A percentile compares a stretch with the other conserved stretches of the same genome.
These are phyloP conservation scores for Colletotrichum viniferum DNA, from an alignment of 2,329 filamentous ascomycete species.

Conservation along the genomic window DNA sequence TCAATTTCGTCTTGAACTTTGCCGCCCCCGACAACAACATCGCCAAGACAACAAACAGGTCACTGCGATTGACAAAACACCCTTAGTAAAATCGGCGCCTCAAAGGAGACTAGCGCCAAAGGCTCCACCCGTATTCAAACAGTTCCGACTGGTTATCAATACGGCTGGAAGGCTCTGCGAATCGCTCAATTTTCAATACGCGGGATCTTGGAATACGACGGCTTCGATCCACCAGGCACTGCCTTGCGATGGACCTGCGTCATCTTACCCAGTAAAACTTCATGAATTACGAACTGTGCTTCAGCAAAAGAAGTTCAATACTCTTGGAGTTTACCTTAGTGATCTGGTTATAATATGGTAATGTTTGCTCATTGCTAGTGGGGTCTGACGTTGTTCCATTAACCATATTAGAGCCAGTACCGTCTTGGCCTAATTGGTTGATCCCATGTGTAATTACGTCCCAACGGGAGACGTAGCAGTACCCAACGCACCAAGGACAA, in stretches of 20 bases:
- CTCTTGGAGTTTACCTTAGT: too few relatives aligned
- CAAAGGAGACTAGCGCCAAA: not conserved
- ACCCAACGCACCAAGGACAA: too few relatives aligned
- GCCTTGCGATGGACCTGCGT: not conserved
- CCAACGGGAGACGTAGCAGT: not conserved
- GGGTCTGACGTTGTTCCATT: too few relatives aligned
- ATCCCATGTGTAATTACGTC: not conserved
- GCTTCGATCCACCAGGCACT: not conserved
- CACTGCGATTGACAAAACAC: not conserved
- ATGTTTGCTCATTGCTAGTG: not conserved
- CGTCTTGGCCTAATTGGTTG: not conserved
- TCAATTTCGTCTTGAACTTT: not conserved
- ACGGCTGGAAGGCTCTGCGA: not conserved
- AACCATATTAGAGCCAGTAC: too few relatives aligned
- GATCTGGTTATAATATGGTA: not conserved
- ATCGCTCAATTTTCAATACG: not conserved
- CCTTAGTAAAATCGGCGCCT: not conserved
- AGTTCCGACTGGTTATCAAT: not conserved
- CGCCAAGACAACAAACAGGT: fast-evolving
- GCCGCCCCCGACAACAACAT: too few relatives aligned
- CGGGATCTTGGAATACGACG: not conserved
- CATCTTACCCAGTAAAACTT: not conserved
- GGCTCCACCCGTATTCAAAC: not conserved
- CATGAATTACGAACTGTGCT: not conserved
- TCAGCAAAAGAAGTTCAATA: not conserved